A percentile compares a stretch with the other conserved stretches of the same genome.
phyloP scores from a whole-genome alignment of 2,329 filamentous ascomycete genomes.

The Teratosphaeria gauchensis region DNA sequence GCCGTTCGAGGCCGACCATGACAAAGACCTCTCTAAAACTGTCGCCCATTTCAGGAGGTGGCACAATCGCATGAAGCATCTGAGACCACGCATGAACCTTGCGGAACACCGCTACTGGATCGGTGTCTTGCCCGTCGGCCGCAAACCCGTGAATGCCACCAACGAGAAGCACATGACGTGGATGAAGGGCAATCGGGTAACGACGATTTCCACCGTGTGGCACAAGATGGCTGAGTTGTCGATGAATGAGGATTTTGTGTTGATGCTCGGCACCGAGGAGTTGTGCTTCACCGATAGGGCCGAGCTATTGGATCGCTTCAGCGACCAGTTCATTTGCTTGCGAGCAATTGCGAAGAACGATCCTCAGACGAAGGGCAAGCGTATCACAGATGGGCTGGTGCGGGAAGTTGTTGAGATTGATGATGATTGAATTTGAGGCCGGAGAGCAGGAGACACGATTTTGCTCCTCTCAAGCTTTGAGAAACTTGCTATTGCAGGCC shows the following conservation, averaged over 20 bases:
- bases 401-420: not conserved
- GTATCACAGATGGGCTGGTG: slow-evolving; percentile 9
- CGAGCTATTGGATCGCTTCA: slow-evolving; percentile 23
- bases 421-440: not conserved
- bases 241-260: slow-evolving; percentile 12
- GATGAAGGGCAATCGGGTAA: slow-evolving; percentile 24
- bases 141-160: slow-evolving; percentile 3
- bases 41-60: slow-evolving; percentile 13
- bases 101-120: slow-evolving; percentile 25
- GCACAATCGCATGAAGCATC: slow-evolving; percentile 12
- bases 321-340: slow-evolving; percentile 22
- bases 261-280: slow-evolving; percentile 15
- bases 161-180: slow-evolving; percentile 12
- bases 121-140: slow-evolving; percentile 17
- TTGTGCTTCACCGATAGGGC: slow-evolving; percentile 11
- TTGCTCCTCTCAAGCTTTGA: too few species aligned
- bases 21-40: slow-evolving; percentile 10
- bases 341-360: slow-evolving; percentile 9
- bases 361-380: slow-evolving; percentile 5
- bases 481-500: too few species aligned
- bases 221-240: slow-evolving; percentile 13
- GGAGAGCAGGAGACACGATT: too few species aligned
- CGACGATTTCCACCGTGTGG: slow-evolving; percentile 25
- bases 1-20: not conserved
- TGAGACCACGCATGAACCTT: slow-evolving; percentile 15